These are phyloP conservation scores for Cryptococcus depauperatus DNA, from an alignment of 1,284 basidiomycete species.

Conservation along the genomic window DNA sequence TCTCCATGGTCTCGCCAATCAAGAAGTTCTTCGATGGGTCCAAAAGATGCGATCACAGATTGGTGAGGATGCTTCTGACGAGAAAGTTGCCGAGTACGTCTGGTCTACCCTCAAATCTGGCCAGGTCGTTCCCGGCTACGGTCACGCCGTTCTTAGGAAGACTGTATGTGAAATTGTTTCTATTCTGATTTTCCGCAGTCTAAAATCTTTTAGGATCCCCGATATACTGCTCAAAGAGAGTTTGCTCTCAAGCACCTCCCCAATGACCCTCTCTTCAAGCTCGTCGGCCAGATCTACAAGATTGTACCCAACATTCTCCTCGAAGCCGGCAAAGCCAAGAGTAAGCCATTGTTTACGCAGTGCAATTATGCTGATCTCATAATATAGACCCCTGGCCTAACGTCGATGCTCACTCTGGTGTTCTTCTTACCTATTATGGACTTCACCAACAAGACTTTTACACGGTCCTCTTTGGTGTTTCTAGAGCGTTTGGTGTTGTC, in stretches of 20 bases:
- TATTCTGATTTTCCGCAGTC: background rate
- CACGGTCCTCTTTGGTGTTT: constrained; percentile 95
- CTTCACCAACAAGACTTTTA: constrained; percentile 86
- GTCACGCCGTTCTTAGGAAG: constrained; percentile 94
- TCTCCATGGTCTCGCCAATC: constrained; percentile 91
- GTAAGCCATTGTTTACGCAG: constrained; percentile 40
- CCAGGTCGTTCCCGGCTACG: constrained; percentile 89
- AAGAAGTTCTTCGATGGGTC: constrained; percentile 83
- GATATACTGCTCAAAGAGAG: constrained; percentile 90
- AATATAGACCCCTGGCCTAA: constrained; percentile 54
- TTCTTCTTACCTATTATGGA: constrained; percentile 70
- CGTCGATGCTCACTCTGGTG: constrained; percentile 95
- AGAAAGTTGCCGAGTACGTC: constrained; percentile 82
- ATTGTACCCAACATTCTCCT: constrained; percentile 88
- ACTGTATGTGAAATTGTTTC: constrained; percentile 47
- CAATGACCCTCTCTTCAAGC: constrained; percentile 80
- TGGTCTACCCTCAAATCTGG: constrained; percentile 86
- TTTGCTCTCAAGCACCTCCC: constrained; percentile 86
- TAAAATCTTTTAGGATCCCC: constrained; percentile 58
- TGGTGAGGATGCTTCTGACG: constrained; percentile 71
- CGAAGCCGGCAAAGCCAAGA: constrained; percentile 90
- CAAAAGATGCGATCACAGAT: constrained; percentile 80
- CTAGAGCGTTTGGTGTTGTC: constrained; percentile 81
- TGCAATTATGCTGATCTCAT: constrained; percentile 8
- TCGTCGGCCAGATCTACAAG: constrained; percentile 87